Evolutionary conservation across 257 asterid genomes (phyloP).

Genomic region (Solanum pinnatisectum): DNA sequence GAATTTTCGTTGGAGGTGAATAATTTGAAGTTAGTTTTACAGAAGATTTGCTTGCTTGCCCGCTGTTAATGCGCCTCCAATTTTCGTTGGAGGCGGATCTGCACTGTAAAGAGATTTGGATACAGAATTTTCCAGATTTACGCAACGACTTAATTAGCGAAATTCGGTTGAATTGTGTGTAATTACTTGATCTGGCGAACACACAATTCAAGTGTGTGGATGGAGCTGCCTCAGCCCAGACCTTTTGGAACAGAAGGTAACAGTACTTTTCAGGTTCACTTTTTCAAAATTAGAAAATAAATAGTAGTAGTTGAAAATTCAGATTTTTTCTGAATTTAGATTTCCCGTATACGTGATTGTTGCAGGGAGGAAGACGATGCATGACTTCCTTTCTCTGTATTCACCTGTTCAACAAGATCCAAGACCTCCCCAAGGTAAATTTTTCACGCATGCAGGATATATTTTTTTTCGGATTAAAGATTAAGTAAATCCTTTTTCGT

Average conservation of each 20-base stretch:
- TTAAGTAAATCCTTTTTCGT: not conserved
- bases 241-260: constrained; percentile 8
- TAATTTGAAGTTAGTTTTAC: not conserved
- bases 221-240: constrained; percentile 8
- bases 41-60: not conserved
- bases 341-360: not conserved
- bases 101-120: not conserved
- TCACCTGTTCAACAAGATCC: constrained; percentile 80
- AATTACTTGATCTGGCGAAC: not conserved
- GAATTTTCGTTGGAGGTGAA: not conserved
- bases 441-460: constrained; percentile 8
- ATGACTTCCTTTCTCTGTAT: constrained; percentile 86
- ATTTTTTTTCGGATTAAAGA: not conserved
- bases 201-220: not conserved
- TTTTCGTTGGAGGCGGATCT: constrained; percentile 3
- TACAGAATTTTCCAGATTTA: not conserved
- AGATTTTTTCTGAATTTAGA: not conserved
- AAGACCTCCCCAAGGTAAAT: constrained; percentile 48
- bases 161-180: not conserved
- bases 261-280: not conserved
- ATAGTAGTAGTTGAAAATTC: not conserved
- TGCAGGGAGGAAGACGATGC: constrained; percentile 67
- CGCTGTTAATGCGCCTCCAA: not conserved
- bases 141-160: not conserved
- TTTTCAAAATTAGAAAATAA: not conserved